phyloP scores from a whole-genome alignment of 2,329 filamentous ascomycete genomes.

The Fusarium incarnatum region DNA sequence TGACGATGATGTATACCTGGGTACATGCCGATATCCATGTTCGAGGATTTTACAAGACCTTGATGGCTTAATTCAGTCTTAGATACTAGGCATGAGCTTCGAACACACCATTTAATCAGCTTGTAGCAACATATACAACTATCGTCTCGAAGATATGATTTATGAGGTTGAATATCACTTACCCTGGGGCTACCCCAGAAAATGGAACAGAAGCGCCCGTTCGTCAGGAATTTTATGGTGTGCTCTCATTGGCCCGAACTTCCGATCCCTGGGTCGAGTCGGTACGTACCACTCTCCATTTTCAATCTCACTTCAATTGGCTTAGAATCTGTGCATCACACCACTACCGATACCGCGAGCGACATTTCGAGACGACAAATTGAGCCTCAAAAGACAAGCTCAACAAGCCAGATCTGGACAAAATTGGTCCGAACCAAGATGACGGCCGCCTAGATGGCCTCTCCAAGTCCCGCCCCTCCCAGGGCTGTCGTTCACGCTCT shows the following conservation, averaged over 20 bases:
- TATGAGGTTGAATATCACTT: background rate
- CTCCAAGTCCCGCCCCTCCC: slow-evolving; percentile 63
- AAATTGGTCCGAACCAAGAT: slow-evolving; percentile 27
- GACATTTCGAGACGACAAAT: slow-evolving; percentile 43
- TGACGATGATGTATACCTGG: background rate
- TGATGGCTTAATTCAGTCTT: too few relatives aligned
- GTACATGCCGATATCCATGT: background rate
- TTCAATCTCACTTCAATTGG: slow-evolving; percentile 12
- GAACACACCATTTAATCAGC: background rate
- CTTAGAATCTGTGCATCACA: slow-evolving; percentile 36
- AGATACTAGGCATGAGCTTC: too few relatives aligned
- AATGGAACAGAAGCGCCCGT: background rate
- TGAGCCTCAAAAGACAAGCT: slow-evolving; percentile 20
- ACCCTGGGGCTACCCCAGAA: slow-evolving; percentile 14
- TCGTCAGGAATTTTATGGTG: background rate
- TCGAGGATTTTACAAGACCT: background rate
- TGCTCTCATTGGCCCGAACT: slow-evolving; percentile 17
- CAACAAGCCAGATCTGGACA: slow-evolving; percentile 7
- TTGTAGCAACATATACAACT: background rate
- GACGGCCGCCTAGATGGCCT: slow-evolving; percentile 57
- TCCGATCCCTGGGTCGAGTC: background rate
- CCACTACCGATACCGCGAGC: slow-evolving; percentile 35
- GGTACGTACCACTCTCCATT: slow-evolving; percentile 26
- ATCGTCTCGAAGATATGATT: background rate
- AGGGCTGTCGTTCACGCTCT: slow-evolving; percentile 67